phyloP scores from a whole-genome alignment of 2,329 filamentous ascomycete genomes.

The Leptographium galeiforme region DNA sequence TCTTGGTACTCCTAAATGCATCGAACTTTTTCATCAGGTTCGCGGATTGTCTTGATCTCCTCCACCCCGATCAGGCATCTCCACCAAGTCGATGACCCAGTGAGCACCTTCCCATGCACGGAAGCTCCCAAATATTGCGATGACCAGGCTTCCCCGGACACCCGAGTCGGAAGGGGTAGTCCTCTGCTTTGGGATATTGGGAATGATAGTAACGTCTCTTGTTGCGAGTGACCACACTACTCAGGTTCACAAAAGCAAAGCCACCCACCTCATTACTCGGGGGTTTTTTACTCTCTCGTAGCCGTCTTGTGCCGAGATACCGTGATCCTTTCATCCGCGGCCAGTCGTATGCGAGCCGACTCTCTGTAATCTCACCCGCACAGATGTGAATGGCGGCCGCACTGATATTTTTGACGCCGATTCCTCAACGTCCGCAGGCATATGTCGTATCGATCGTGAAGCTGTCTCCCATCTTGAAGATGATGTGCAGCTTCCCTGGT shows the following conservation, averaged over 20 bases:
- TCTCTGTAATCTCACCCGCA: constrained; percentile 35
- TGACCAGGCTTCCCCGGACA: constrained; percentile 39
- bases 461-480: constrained; percentile 48
- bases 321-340: constrained; percentile 8
- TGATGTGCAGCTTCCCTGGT: constrained; percentile 37
- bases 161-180: constrained; percentile 33
- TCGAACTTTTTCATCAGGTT: too few species aligned
- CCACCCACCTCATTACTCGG: constrained; percentile 12
- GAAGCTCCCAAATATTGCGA: constrained; percentile 26
- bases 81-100: constrained; percentile 12
- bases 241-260: constrained; percentile 24
- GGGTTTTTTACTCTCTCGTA: constrained; percentile 5
- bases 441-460: constrained; percentile 44
- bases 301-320: constrained; percentile 5
- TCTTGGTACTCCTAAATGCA: neutral
- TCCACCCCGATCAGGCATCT: constrained; percentile 16
- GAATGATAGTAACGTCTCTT: constrained; percentile 31
- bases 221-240: constrained; percentile 22
- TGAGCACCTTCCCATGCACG: constrained; percentile 8
- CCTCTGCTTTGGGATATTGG: constrained; percentile 32
- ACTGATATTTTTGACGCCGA: constrained; percentile 39
- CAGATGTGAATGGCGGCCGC: constrained; percentile 43
- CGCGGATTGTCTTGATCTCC: constrained; percentile 11
- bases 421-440: constrained; percentile 28
- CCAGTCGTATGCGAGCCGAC: constrained; percentile 26